These are phyloP conservation scores for Ettlia oleoabundans DNA, from an alignment of 139 green algal species.

Conservation along the genomic window DNA sequence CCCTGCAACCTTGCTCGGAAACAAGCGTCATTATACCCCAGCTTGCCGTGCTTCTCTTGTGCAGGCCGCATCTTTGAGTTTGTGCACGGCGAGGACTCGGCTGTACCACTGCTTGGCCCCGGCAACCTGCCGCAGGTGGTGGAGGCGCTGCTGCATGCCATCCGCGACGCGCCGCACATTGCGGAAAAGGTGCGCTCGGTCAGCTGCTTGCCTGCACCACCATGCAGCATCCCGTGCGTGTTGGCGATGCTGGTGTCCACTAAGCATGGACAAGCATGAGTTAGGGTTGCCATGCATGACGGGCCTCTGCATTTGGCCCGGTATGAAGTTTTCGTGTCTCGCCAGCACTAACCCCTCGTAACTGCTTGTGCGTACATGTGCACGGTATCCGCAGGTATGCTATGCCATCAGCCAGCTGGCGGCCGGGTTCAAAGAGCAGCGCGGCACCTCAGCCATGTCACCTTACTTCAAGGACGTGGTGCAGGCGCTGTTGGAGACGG, in stretches of 20 bases:
- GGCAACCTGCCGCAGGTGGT: slow-evolving; percentile 74
- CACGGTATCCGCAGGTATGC: slow-evolving; percentile 69
- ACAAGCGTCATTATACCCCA: too few relatives aligned
- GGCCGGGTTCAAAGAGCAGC: slow-evolving; percentile 61
- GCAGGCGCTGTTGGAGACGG: slow-evolving; percentile 75
- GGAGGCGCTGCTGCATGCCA: slow-evolving; percentile 62
- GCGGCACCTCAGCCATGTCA: slow-evolving; percentile 70
- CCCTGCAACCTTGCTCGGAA: too few relatives aligned
- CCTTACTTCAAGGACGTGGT: slow-evolving; percentile 92
- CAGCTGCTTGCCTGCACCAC: too few relatives aligned
- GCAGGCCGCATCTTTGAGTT: slow-evolving; percentile 93
- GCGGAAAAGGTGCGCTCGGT: slow-evolving; percentile 73
- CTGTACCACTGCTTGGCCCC: slow-evolving; percentile 56
- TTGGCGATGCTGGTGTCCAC: too few relatives aligned
- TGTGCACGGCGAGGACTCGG: slow-evolving; percentile 72
- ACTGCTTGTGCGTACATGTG: too few relatives aligned
- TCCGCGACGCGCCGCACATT: slow-evolving; percentile 86
- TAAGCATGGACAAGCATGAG: too few relatives aligned
- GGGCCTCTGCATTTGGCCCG: too few relatives aligned
- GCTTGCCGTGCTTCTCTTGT: not conserved
- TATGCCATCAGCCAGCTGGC: slow-evolving; percentile 88
- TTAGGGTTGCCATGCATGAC: too few relatives aligned
- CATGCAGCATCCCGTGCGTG: too few relatives aligned
- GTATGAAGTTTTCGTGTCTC: not conserved
- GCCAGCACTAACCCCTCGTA: too few relatives aligned